Base-by-base conservation (phyloP, 2,329 filamentous ascomycete genomes). In the Clonostachys chloroleuca region DNA sequence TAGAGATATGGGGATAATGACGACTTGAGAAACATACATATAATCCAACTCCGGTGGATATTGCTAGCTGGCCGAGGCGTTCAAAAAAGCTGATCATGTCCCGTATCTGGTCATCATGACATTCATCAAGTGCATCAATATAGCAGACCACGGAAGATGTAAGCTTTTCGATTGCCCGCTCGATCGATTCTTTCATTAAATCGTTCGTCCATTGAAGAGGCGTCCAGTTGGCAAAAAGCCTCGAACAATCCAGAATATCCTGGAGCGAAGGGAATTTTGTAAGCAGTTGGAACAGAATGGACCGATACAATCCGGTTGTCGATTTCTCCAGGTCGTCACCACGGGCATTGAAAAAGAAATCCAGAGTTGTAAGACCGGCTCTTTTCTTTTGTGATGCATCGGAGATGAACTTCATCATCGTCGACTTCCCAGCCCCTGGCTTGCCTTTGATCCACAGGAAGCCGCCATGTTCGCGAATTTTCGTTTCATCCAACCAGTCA, bases 331-430 rank as follows among this genome's bases (percentile, higher is more conserved):
- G 55, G 13, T 54, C 35, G 0, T 57, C 56, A 0, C 73, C 74
- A 42, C 71, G 57, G 0, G 73, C 73, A 45, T 75, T 72, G 63
- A 78, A 78, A 59, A 77, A 78, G 58, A 76, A 77, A 2, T 66
- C 71, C 1, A 74, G 14, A 2, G 56, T 46, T 30, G 24, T 30
- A 4, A 1, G 24, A 30, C 10, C 5, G 40, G 34, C 12, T 34
- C 17, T 13, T 4, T 2, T 49, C 12, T 13, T 71, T 61, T 77
- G 78, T 56, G 77, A 78, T 56, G 75, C 77, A 1, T 65, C 69
- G 1, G 74, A 47, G 2, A 56, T 52, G 40, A 68, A 73, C 44
- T 74, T 75, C 67, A 75, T 74, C 5, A 73, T 47, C 0, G 68
- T 74, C 0, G 69, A 78, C 46, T 78, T 78, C 0, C 71, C 69